Percentiles rank a stretch among this genome's conserved stretches.
These are phyloP conservation scores for Prosopis cineraria DNA, from an alignment of 306 rosid species.

Conservation along the genomic window DNA sequence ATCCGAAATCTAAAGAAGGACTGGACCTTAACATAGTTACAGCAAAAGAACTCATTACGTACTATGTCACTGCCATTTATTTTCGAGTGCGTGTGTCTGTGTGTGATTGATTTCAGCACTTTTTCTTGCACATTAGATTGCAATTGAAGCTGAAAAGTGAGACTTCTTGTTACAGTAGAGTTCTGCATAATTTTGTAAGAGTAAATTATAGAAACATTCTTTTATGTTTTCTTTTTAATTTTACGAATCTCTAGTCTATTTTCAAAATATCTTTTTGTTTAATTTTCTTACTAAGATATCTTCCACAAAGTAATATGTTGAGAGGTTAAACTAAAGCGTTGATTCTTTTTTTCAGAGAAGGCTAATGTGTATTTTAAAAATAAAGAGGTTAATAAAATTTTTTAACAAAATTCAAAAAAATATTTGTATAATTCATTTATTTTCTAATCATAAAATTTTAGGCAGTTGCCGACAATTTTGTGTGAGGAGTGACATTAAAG, in stretches of 20 bases:
- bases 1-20: slow-evolving; percentile 57
- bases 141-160: neutral
- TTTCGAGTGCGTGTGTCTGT: neutral
- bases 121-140: neutral
- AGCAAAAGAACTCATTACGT: slow-evolving; percentile 58
- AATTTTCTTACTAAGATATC: neutral
- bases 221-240: neutral
- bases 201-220: neutral
- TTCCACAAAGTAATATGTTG: neutral
- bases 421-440: neutral
- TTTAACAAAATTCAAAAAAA: neutral
- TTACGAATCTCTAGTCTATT: neutral
- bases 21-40: slow-evolving; percentile 55
- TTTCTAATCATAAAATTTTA: neutral
- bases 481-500: neutral
- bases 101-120: slow-evolving; percentile 12
- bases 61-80: slow-evolving; percentile 15
- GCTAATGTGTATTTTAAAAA: neutral
- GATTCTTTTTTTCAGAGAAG: neutral
- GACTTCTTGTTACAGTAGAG: neutral
- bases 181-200: neutral
- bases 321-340: neutral
- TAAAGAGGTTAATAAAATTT: neutral
- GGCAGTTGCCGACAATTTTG: neutral
- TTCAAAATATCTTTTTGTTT: neutral